Conservation (phyloP, 768 basidiomycete genomes). For the Gelatoporia subvermispora region DNA sequence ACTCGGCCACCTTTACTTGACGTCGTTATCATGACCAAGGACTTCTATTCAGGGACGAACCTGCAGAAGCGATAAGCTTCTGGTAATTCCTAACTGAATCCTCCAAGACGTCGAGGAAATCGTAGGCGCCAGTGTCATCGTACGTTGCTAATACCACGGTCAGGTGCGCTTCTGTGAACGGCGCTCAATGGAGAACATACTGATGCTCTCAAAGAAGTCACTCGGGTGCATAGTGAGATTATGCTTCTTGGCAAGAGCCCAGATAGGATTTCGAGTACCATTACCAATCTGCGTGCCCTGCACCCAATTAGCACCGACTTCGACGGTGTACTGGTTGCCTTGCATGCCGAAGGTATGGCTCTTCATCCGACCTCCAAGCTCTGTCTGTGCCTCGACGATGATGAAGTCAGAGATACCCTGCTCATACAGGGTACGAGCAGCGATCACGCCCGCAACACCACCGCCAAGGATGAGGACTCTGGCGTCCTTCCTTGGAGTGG, state of each 20-base stretch:
- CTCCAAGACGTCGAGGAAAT: constrained; percentile 44
- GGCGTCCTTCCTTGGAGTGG: constrained; percentile 12
- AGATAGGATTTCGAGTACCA: constrained; percentile 57
- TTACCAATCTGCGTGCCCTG: constrained; percentile 43
- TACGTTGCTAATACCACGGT: constrained; percentile 40
- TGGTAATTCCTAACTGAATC: constrained; percentile 35
- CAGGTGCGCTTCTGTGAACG: neutral
- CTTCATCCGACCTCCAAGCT: constrained; percentile 60
- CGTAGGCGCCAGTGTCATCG: constrained; percentile 43
- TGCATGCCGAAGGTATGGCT: constrained; percentile 38
- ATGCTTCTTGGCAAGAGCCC: constrained; percentile 51
- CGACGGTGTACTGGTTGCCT: constrained; percentile 38
- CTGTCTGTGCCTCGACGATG: constrained; percentile 53
- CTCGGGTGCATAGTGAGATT: constrained; percentile 41
- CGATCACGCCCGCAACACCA: constrained; percentile 61
- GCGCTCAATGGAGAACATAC: constrained; percentile 29
- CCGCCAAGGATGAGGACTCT: constrained; percentile 60
- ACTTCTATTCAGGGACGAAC: constrained; percentile 23
- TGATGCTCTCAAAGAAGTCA: constrained; percentile 34
- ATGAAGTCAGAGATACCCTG: constrained; percentile 53
- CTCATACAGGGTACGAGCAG: constrained; percentile 54
- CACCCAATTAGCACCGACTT: constrained; percentile 60
- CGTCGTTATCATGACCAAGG: neutral
- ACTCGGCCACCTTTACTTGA: constrained; percentile 38
- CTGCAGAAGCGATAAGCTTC: constrained; percentile 39